Conservation (phyloP, 306 rosid species). For the Lathyrus oleraceus region DNA sequence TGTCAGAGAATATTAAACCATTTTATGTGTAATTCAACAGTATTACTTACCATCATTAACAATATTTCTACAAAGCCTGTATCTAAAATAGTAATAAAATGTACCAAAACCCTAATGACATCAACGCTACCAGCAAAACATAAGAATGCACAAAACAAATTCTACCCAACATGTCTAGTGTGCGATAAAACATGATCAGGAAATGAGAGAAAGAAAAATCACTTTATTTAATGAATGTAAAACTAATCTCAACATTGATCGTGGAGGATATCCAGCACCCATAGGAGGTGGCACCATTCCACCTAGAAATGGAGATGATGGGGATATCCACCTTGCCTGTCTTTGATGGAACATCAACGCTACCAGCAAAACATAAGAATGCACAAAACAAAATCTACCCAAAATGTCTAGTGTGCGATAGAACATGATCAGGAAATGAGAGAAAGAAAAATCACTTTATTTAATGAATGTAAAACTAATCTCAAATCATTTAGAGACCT, state of each 20-base stretch:
- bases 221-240: background rate
- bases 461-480: background rate
- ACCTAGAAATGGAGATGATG: conserved; percentile 59
- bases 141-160: background rate
- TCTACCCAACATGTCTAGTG: background rate
- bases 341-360: conserved; percentile 54
- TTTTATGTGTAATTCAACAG: background rate
- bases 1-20: conserved; percentile 28
- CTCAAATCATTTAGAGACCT: background rate
- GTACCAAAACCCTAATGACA: background rate
- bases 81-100: background rate
- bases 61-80: background rate
- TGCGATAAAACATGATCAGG: background rate
- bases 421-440: background rate
- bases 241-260: conserved; percentile 57
- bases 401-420: background rate
- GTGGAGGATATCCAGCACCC: conserved; percentile 80
- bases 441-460: background rate
- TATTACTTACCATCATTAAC: background rate
- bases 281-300: conserved; percentile 68
- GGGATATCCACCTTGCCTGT: conserved; percentile 73
- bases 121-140: background rate
- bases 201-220: background rate
- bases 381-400: background rate
- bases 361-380: background rate